Evolutionary conservation across 2,329 filamentous ascomycete genomes (phyloP), one percentile per base, ranked within the genome.

Genomic region (Scolecobasidium constrictum): DNA sequence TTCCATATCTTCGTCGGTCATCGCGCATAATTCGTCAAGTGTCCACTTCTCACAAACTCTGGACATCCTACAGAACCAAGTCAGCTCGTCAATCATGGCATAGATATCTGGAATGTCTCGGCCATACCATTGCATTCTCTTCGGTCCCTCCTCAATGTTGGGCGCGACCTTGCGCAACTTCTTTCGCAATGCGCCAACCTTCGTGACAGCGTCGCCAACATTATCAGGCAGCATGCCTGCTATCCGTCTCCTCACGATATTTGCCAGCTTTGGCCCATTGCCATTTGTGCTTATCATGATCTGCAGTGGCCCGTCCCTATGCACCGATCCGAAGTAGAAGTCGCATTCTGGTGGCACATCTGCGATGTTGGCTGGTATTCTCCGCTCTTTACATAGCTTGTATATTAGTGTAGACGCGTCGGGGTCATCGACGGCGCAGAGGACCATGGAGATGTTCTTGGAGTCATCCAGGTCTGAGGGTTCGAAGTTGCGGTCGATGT

Each of bases 251-350:
- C 90, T 71, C 40, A 98, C 83, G 38, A 88, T 80, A 51, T 86
- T 90, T 7, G 92, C 92, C 49, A 98, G 67, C 57, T 90, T 81
- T 0, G 92, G 92, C 0, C 92, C 92, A 59, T 94, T 95, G 41
- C 92, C 92, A 60, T 96, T 98, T 26, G 92, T 98, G 66, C 85
- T 93, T 53, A 98, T 90, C 92, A 98, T 98, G 55, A 98, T 82
- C 68, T 98, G 92, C 47, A 98, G 65, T 4, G 92, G 92, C 0
- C 92, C 92, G 60, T 98, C 92, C 40, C 92, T 81, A 64, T 98
- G 86, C 31, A 95, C 81, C 58, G 84, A 92, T 48, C 92, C 92
- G 66, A 98, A 98, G 71, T 95, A 98, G 59, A 98, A 98, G 58
- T 98, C 92, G 63, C 92, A 98, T 62, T 98, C 92, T 1, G 86